Base-by-base conservation (phyloP, 352 stramenopile species). In the Phytopythium ostracodes region DNA sequence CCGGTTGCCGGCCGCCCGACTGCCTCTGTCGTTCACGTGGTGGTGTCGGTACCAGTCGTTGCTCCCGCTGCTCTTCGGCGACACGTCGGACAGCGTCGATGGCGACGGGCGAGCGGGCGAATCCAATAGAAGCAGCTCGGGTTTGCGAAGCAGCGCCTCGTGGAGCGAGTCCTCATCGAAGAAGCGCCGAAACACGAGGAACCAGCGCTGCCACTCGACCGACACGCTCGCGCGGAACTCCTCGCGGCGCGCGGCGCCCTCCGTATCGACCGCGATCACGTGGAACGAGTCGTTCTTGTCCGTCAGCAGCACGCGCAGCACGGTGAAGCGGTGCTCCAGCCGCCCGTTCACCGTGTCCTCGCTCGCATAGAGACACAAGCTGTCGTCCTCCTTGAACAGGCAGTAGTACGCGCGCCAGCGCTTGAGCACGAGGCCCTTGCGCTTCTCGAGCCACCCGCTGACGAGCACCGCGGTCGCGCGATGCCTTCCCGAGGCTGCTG, bases 381-480 rank as follows among this genome's bases (percentile, higher is more conserved):
- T 72, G 46, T 84, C 72, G 60, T 88, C 74, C 27, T 67, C 72
- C 55, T 83, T 83, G 22, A 85, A 67, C 24, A 88, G 58, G 43
- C 76, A 85, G 64, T 77, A 88, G 63, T 79, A 76, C 33, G 72
- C 27, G 53, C 83, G 81, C 78, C 78, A 88, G 20, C 78, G 76
- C 66, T 81, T 84, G 40, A 88, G 53, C n/a, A 88, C 66, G 17
- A 75, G 61, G 1, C 78, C 76, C 38, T 80, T 78, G 33, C 72
- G 69, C 31, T 75, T 74, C 66, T 88, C 73, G n/a, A 88, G 60
- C 76, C 76, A 88, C 0, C 79, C 76, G 20, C 62, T 64, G 4
- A 33, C 29, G 0, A 73, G 56, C 20, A 84, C 68, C 9, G 29
- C 29, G 29, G 29, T 33, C 29, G 70, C 63, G 1, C 70, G 72